Evolutionary conservation across 495 filamentous ascomycete genomes (phyloP).

Genomic region (Astrothelium macrocarpum): DNA sequence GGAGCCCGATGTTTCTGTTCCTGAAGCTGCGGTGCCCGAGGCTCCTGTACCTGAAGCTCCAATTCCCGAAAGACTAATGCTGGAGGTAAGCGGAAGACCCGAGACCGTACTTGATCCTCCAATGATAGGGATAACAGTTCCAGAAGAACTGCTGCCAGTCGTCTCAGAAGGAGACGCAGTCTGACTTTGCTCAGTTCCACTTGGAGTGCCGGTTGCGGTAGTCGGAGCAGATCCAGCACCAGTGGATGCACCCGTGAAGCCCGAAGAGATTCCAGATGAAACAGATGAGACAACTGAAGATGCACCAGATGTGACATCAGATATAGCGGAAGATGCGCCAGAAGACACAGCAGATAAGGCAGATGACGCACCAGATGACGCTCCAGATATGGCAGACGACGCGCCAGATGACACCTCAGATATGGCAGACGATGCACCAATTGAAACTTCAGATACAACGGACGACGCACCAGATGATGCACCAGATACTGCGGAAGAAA

Average conservation of each 20-base stretch:
- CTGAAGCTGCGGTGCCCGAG: background rate
- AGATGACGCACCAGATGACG: conserved; percentile 17
- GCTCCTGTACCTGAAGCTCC: background rate
- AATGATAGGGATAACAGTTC: background rate
- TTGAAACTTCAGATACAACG: conserved; percentile 16
- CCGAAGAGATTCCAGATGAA: conserved; percentile 16
- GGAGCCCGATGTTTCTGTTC: background rate
- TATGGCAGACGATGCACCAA: conserved; percentile 16
- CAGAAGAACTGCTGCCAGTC: background rate
- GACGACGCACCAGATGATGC: conserved; percentile 15
- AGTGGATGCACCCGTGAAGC: conserved; percentile 6
- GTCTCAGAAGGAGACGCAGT: background rate
- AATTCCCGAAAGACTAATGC: background rate
- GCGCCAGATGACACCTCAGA: conserved; percentile 18
- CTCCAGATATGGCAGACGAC: conserved; percentile 20
- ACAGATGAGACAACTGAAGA: conserved; percentile 13
- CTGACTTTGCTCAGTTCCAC: background rate
- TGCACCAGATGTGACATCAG: conserved; percentile 11
- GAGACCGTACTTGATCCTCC: background rate
- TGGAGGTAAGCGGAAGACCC: background rate
- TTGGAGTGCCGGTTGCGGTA: background rate
- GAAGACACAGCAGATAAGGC: conserved; percentile 10
- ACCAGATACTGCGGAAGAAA: conserved; percentile 19
- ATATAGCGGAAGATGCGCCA: conserved; percentile 17
- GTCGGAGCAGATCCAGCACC: background rate